Evolutionary conservation across 1,284 basidiomycete genomes (phyloP), one percentile per base, ranked within the genome.

Genomic region (Testicularia cyperi): DNA sequence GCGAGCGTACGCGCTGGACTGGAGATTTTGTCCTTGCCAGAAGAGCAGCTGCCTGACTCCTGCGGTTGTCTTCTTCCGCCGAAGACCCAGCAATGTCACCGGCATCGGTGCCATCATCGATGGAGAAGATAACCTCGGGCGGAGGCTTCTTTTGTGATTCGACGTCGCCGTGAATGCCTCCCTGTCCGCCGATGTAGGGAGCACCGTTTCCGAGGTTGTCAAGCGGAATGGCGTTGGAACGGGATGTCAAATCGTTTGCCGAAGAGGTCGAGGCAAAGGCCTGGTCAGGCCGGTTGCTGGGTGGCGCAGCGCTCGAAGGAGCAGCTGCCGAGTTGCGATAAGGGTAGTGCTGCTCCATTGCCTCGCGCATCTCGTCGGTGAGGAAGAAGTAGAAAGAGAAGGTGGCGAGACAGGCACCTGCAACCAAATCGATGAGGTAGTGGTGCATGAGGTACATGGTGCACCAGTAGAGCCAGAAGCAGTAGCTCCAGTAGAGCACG

Each of bases 361-460:
- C 65, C 13, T 62, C 52, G 15, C 72, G 38, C 33, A 75, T 55
- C 13, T 63, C 53, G 33, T 73, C 65, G 13, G 72, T 68, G 32
- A 73, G 61, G 63, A 72, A 75, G 12, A 64, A 77, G 79, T 94
- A 96, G 81, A 97, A 98, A 72, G 83, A 86, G 12, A 84, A 82
- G 13, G 88, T 87, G 16, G 91, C 87, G 47, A 98, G 82, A 75
- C 92, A 95, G 0, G 89, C 90, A 6, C 94, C 94, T 3, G 86
- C 89, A 26, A 92, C 89, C 65, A 97, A 86, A 74, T 98, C 95
- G 78, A 98, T 90, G 66, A 97, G 85, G 81, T 97, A 98, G 80
- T 97, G 75, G 38, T 77, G 75, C 63, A 72, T 74, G 19, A 74
- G 62, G 41, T 66, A 67, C 94, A 98, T 98, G 24, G 94, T 98